A percentile compares a stretch with the other conserved stretches of the same genome.
Evolutionary conservation across 371 early-diverging fungal genomes (phyloP).

Genomic region (Mortierella sp.): DNA sequence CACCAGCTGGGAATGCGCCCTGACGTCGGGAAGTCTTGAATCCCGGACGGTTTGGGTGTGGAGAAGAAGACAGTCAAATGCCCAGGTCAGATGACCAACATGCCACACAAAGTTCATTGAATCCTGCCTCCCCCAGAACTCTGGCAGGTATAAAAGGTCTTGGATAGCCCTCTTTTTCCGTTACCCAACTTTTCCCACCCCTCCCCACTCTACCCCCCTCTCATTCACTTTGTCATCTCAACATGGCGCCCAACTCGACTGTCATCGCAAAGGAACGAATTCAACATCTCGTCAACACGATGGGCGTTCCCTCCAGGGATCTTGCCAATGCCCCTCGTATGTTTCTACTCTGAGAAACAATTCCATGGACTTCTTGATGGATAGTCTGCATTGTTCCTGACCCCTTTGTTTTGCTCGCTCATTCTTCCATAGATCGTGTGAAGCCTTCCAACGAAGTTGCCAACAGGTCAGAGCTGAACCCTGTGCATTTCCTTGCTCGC

Average conservation of each 20-base stretch:
- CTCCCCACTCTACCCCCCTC: background rate
- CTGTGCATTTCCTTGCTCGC: conserved; percentile 64
- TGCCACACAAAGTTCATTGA: background rate
- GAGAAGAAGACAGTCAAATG: too few relatives aligned
- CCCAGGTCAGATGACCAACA: background rate
- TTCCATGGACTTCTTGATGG: background rate
- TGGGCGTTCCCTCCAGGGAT: conserved; percentile 21
- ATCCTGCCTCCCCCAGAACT: too few relatives aligned
- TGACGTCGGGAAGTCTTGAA: too few relatives aligned
- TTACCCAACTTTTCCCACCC: background rate
- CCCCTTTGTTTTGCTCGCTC: background rate
- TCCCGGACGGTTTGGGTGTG: too few relatives aligned
- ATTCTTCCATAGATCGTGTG: conserved; percentile 38
- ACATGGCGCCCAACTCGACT: conserved; percentile 18
- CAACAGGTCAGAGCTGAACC: conserved; percentile 56
- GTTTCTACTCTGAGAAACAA: background rate
- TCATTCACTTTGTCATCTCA: background rate
- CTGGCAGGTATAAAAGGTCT: background rate
- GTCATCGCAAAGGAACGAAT: conserved; percentile 38
- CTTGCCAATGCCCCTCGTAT: conserved; percentile 33
- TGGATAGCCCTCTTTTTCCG: background rate
- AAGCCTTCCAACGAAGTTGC: conserved; percentile 27
- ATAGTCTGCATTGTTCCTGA: background rate
- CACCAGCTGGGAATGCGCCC: too few relatives aligned
- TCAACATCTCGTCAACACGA: conserved; percentile 41